Conservation (phyloP, 1,284 basidiomycete species). For the Papiliotrema fonsecae region DNA sequence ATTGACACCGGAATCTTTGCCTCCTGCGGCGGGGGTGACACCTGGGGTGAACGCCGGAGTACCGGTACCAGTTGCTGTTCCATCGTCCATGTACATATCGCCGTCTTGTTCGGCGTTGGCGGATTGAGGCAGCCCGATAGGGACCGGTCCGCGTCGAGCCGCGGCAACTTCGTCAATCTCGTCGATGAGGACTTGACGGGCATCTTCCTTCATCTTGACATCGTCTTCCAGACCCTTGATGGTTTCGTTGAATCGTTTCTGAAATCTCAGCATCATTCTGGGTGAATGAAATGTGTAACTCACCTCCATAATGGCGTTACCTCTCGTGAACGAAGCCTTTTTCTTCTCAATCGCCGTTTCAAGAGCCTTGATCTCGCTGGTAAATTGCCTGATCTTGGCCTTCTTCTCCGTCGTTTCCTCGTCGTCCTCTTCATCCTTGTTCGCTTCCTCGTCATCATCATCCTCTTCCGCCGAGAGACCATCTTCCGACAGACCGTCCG, state of each 20-base stretch:
- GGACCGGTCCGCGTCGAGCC: neutral
- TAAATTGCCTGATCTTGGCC: constrained; percentile 67
- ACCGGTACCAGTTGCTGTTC: neutral
- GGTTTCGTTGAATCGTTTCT: constrained; percentile 92
- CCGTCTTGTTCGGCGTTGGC: constrained; percentile 49
- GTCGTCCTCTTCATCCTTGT: constrained; percentile 67
- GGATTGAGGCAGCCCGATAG: constrained; percentile 40
- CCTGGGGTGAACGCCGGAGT: constrained; percentile 1
- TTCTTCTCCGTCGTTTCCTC: constrained; percentile 53
- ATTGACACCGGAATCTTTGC: constrained; percentile 3
- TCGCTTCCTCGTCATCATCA: constrained; percentile 53
- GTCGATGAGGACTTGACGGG: constrained; percentile 49
- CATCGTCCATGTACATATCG: constrained; percentile 20
- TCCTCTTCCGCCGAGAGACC: constrained; percentile 24
- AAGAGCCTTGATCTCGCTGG: constrained; percentile 83
- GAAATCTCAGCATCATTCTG: constrained; percentile 2
- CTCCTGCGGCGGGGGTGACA: neutral
- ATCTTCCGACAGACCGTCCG: constrained; percentile 11
- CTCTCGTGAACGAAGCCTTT: constrained; percentile 75
- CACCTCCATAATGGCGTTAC: constrained; percentile 80
- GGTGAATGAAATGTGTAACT: constrained; percentile 2
- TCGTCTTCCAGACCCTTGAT: constrained; percentile 80
- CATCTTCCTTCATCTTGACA: constrained; percentile 76
- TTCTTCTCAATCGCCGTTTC: constrained; percentile 84
- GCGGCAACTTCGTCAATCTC: constrained; percentile 27